Evolutionary conservation across 768 basidiomycete species (phyloP), one percentile per base, ranked within the genome.

Genomic region (Cyclocybe cylindracea): DNA sequence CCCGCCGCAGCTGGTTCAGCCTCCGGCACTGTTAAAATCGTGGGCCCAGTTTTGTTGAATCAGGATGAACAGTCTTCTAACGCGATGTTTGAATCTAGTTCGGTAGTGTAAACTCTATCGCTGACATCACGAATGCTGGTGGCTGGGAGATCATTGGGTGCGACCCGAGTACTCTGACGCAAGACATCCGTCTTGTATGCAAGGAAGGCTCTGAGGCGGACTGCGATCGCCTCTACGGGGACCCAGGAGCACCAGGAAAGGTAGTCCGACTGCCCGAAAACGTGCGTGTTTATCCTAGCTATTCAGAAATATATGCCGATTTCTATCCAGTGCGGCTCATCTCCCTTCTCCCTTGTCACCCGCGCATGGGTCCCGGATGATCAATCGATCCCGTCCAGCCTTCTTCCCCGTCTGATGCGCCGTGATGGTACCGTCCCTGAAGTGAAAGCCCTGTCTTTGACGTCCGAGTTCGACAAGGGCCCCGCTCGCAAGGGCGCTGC

Each of bases 111-210:
- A 59, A 57, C 36, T 64, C 73, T 8, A 77, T 77, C 16, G 68
- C 73, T 7, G 76, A 78, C 50, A 71, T 78, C 36, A 76, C 77
- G 2, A 53, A 69, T n/a, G 77, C 78, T 5, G 80, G 75, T 14
- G 82, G 80, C 19, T 83, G 80, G 80, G 67, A 71, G 29, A 79
- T 82, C 38, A 56, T 81, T 16, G 71, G 67, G 35, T 83, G 82
- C 58, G 65, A 71, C 32, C 61, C 74, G 3, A 68, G 73, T 50
- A 54, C 64, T 0, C 51, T 71, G 9, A 58, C 69, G 24, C 79
- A 81, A 54, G 75, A 78, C 38, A 74, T 81, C 44, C 75, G 78
- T 7, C 69, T 80, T 14, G 78, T 80, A 2, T 83, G 81, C 65
- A 61, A 61, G 16, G 52, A 68, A 41, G 51, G 61, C 32, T 55